phyloP scores from a whole-genome alignment of 768 basidiomycete genomes.

The Crucibulum laeve region DNA sequence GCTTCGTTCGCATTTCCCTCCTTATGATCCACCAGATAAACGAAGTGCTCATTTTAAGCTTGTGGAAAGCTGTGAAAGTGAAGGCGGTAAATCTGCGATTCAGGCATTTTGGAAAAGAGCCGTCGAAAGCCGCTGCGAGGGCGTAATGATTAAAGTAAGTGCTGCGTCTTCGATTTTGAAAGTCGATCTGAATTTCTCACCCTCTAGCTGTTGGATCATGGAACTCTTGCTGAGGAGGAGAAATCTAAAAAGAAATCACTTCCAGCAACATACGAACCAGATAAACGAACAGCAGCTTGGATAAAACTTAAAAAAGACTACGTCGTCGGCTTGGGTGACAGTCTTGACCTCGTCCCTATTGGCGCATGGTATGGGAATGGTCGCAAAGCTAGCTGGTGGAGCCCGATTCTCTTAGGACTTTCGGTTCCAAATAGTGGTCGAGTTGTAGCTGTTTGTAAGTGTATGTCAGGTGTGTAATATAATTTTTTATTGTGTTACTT shows the following conservation, averaged over 20 bases:
- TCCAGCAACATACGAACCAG: slow-evolving; percentile 86
- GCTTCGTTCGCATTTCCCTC: slow-evolving; percentile 60
- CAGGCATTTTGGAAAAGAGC: slow-evolving; percentile 75
- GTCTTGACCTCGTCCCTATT: slow-evolving; percentile 66
- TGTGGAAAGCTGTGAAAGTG: slow-evolving; percentile 69
- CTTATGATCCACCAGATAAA: slow-evolving; percentile 38
- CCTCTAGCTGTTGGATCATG: slow-evolving; percentile 61
- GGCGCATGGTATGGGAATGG: slow-evolving; percentile 91
- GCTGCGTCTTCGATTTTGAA: not conserved
- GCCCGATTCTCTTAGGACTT: slow-evolving; percentile 76
- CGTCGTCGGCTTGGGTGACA: slow-evolving; percentile 73
- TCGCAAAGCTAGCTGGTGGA: slow-evolving; percentile 89
- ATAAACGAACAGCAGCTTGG: slow-evolving; percentile 86
- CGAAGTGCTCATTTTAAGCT: slow-evolving; percentile 61
- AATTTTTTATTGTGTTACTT: not conserved
- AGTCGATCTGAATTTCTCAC: not conserved
- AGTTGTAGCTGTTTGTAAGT: slow-evolving; percentile 82
- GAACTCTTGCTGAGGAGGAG: slow-evolving; percentile 31
- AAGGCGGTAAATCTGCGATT: slow-evolving; percentile 54
- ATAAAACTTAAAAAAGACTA: slow-evolving; percentile 93
- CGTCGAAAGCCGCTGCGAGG: slow-evolving; percentile 77
- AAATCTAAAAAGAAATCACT: slow-evolving; percentile 47
- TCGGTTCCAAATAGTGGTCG: slow-evolving; percentile 61
- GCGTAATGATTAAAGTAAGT: slow-evolving; percentile 87
- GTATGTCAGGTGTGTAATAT: slow-evolving; percentile 66